Evolutionary conservation across 495 filamentous ascomycete species (phyloP).

Genomic region (Xylaria grammica): DNA sequence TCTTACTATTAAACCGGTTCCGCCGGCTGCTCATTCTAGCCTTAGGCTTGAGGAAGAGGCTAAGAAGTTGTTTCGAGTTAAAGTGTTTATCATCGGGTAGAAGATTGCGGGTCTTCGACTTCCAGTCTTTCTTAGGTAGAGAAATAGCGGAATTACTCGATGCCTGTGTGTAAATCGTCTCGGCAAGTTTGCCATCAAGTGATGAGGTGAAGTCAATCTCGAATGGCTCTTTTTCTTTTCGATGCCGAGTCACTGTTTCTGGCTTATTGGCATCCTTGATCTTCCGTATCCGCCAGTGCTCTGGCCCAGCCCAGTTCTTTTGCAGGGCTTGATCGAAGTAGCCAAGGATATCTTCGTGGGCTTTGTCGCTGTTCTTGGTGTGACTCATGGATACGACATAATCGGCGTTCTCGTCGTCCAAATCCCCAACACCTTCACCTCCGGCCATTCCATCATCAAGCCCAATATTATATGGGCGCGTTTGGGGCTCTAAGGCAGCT

Average conservation of each 20-base stretch:
- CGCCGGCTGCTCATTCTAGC: slow-evolving; percentile 69
- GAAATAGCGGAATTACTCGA: slow-evolving; percentile 80
- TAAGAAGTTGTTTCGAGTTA: slow-evolving; percentile 86
- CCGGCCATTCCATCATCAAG: slow-evolving; percentile 56
- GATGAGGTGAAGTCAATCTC: slow-evolving; percentile 87
- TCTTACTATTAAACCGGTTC: slow-evolving; percentile 36
- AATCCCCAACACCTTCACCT: slow-evolving; percentile 65
- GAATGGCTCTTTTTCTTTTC: slow-evolving; percentile 96
- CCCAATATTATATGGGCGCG: slow-evolving; percentile 61
- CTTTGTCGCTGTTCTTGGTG: slow-evolving; percentile 59
- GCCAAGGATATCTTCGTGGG: slow-evolving; percentile 90
- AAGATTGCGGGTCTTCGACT: slow-evolving; percentile 88
- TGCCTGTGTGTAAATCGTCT: slow-evolving; percentile 83
- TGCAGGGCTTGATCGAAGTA: slow-evolving; percentile 96
- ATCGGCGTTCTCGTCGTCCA: slow-evolving; percentile 63
- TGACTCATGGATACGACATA: slow-evolving; percentile 77
- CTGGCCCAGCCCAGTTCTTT: slow-evolving; percentile 98
- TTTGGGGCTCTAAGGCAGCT: slow-evolving; percentile 68
- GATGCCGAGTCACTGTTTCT: slow-evolving; percentile 58
- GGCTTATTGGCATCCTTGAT: slow-evolving; percentile 82
- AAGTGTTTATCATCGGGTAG: slow-evolving; percentile 99
- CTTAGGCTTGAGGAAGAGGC: slow-evolving; percentile 93
- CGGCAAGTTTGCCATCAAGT: slow-evolving; percentile 71
- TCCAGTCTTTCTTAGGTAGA: slow-evolving; percentile 91
- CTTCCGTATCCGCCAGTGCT: slow-evolving; percentile 95